Percentiles rank a stretch among this genome's conserved stretches.
Conservation (phyloP, 1,284 basidiomycete genomes). For the Pseudomicrostroma phylloplanum region DNA sequence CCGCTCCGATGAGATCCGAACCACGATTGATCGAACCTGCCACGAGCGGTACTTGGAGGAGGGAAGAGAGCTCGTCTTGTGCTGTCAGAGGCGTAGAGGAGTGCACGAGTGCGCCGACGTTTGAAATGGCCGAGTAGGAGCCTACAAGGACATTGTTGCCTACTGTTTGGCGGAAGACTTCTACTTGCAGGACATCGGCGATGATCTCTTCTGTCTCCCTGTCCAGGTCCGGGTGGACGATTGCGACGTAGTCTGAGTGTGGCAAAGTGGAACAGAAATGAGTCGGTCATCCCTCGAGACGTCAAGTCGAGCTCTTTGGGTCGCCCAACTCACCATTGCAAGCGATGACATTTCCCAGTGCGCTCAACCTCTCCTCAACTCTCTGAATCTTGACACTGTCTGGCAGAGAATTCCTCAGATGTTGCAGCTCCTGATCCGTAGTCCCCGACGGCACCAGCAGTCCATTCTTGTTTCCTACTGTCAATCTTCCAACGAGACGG, state of each 20-base stretch:
- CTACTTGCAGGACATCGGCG: conserved; percentile 96
- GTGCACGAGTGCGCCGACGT: conserved; percentile 94
- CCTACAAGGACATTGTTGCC: conserved; percentile 90
- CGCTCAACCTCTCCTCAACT: conserved; percentile 90
- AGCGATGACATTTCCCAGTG: conserved; percentile 95
- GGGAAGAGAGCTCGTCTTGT: conserved; percentile 90
- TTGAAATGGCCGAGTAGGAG: conserved; percentile 86
- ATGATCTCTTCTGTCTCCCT: conserved; percentile 99
- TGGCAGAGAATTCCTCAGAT: conserved; percentile 91
- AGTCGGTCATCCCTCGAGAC: neutral
- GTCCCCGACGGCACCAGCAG: conserved; percentile 91
- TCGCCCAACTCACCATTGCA: conserved; percentile 67
- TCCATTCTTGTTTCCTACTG: conserved; percentile 81
- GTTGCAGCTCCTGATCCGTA: conserved; percentile 96
- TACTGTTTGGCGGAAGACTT: conserved; percentile 96
- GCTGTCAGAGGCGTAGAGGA: conserved; percentile 94
- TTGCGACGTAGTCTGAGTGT: conserved; percentile 38
- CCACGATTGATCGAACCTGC: conserved; percentile 97
- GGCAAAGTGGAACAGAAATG: neutral
- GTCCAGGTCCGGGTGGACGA: conserved; percentile 74
- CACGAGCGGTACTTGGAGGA: conserved; percentile 90
- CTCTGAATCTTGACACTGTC: conserved; percentile 86
- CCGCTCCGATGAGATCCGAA: conserved; percentile 94
- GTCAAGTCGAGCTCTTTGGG: neutral
- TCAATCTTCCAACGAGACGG: conserved; percentile 85